Conservation (phyloP, 2,329 filamentous ascomycete genomes). For the Cladophialophora yegresii region DNA sequence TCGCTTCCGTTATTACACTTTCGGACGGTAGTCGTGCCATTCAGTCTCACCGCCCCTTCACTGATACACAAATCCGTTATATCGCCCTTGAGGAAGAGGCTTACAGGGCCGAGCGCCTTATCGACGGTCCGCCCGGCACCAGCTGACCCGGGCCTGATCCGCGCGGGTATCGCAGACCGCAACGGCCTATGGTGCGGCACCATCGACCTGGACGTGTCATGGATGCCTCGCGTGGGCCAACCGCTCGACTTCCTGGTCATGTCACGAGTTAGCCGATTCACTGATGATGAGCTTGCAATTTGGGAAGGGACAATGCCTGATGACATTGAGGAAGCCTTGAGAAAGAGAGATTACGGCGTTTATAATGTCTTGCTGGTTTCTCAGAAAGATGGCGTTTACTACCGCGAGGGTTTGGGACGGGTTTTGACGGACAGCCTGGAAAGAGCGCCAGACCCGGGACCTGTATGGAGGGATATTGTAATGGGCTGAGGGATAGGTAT, state of each 20-base stretch:
- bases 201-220: slow-evolving; percentile 34
- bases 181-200: slow-evolving; percentile 36
- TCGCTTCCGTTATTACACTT: slow-evolving; percentile 34
- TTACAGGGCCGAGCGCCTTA: slow-evolving; percentile 36
- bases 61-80: slow-evolving; percentile 35
- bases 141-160: slow-evolving; percentile 35
- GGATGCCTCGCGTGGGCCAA: slow-evolving; percentile 25
- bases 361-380: slow-evolving; percentile 36
- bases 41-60: slow-evolving; percentile 31
- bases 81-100: slow-evolving; percentile 36
- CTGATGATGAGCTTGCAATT: slow-evolving; percentile 34
- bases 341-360: slow-evolving; percentile 32
- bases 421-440: slow-evolving; percentile 32
- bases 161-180: slow-evolving; percentile 34
- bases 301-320: slow-evolving; percentile 35
- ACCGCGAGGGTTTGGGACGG: slow-evolving; percentile 35
- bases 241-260: slow-evolving; percentile 35
- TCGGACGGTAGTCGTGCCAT: slow-evolving; percentile 30
- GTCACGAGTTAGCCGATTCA: slow-evolving; percentile 34
- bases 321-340: slow-evolving; percentile 31
- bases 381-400: slow-evolving; percentile 31
- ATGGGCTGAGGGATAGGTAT: slow-evolving; percentile 25
- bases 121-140: slow-evolving; percentile 36
- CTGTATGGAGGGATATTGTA: slow-evolving; percentile 35
- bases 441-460: slow-evolving; percentile 31